Base-by-base conservation (phyloP, 1,139 yeast species). In the Suhomyces taliae region DNA sequence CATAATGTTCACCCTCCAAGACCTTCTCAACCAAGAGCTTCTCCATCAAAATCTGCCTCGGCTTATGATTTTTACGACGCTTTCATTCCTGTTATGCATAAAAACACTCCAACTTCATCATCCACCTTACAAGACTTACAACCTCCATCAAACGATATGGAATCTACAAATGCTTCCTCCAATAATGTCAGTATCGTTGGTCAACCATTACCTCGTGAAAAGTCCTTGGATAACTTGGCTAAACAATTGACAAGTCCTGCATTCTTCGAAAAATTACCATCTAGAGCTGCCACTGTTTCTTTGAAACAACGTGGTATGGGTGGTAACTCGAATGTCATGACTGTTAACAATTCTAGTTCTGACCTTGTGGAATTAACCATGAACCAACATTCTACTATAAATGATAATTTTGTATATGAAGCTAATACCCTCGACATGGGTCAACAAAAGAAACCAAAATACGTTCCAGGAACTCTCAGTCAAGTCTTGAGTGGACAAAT, bases 31-130 rank as follows among this genome's bases (percentile, higher is more conserved):
- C 36, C 31, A 40, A 45, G n/a, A 11, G 11, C 32, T 8, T 43
- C 46, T 27, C 44, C 49, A 40, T 50, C 60, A 26, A 59, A 56
- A 36, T 54, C 64, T 8, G 61, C 65, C 15, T 65, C 74, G 11
- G 59, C 73, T 15, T 74, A 72, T 56, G 78, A 72, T 48, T 74
- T 74, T 52, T 75, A 74, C 57, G 78, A 75, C 44, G 52, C 72
- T 4, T 66, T 75, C 48, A 74, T 75, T 44, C 79, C 79, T 6
- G 67, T 74, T 8, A 51, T 73, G 40, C 45, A 36, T 29, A 11
- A 14, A 8, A 34, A 43, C 29, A 35, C 11, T 32, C 43, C 34
- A 26, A 36, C 31, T 37, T 37, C 46, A 8, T 27, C 45, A 27
- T 15, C 45, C 39, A 38, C 14, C 47, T 36, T 36, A 36, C 38